These are phyloP conservation scores for Pelagomonas calceolata DNA, from an alignment of 108 stramenopile species.

Conservation along the genomic window DNA sequence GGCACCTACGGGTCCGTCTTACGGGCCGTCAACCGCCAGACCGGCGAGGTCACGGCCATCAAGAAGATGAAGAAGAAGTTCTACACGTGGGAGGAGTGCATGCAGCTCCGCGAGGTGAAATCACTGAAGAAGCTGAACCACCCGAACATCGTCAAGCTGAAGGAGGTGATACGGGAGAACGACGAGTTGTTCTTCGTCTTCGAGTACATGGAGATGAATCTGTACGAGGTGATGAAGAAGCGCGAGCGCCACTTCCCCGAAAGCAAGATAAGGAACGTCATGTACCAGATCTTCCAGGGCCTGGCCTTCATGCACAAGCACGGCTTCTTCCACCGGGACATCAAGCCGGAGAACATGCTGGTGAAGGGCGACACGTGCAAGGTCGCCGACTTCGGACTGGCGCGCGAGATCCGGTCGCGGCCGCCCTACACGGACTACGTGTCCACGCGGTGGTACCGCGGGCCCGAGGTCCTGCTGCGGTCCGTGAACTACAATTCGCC, in stretches of 20 bases:
- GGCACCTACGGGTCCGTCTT: conserved; percentile 87
- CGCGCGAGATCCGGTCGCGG: conserved; percentile 49
- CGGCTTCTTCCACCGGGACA: conserved; percentile 83
- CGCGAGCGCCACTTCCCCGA: conserved; percentile 33
- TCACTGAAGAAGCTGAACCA: conserved; percentile 60
- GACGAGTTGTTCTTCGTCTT: conserved; percentile 86
- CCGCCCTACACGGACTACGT: conserved; percentile 83
- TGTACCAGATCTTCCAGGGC: conserved; percentile 72
- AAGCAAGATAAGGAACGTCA: conserved; percentile 56
- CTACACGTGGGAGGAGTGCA: conserved; percentile 70
- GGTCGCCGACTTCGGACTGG: conserved; percentile 87
- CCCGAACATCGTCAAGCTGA: conserved; percentile 67
- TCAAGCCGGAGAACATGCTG: conserved; percentile 89
- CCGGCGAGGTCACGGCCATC: conserved; percentile 51
- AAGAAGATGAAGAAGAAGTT: conserved; percentile 61
- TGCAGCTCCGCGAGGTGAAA: conserved; percentile 74
- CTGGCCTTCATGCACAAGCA: conserved; percentile 72
- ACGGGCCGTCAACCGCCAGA: conserved; percentile 58
- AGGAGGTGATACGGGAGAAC: conserved; percentile 79
- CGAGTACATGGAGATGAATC: conserved; percentile 88
- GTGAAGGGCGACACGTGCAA: conserved; percentile 60
- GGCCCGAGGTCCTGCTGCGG: conserved; percentile 79
- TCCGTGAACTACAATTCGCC: conserved; percentile 63
- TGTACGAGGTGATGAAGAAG: conserved; percentile 71
- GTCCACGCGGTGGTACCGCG: conserved; percentile 91